These are phyloP conservation scores for Aotearoamyces nothofagi DNA, from an alignment of 2,329 filamentous ascomycete species.

Conservation along the genomic window DNA sequence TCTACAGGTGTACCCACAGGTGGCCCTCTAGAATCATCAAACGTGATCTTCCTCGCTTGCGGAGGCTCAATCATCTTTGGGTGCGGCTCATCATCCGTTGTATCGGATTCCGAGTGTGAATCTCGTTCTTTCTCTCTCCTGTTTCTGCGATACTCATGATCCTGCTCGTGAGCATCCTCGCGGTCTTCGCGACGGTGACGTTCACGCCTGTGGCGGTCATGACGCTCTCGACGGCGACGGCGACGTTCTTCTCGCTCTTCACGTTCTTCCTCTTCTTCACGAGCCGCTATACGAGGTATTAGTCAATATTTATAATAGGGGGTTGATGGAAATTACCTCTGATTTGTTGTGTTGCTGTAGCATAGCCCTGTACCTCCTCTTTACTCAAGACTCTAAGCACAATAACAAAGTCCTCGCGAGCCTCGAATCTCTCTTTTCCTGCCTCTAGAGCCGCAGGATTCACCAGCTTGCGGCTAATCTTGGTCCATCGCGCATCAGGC, in stretches of 20 bases:
- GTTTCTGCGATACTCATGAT: conserved; percentile 5
- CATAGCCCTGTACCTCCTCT: conserved; percentile 82
- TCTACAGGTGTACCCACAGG: conserved; percentile 4
- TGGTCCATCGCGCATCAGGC: conserved; percentile 76
- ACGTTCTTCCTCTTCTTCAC: conserved; percentile 16
- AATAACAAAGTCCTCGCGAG: conserved; percentile 86
- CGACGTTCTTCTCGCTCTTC: conserved; percentile 12
- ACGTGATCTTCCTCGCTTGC: conserved; percentile 5
- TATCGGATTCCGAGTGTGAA: conserved; percentile 11
- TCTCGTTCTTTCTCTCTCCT: conserved; percentile 2
- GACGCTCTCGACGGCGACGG: conserved; percentile 15
- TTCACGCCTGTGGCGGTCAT: conserved; percentile 18
- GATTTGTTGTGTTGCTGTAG: conserved; percentile 65
- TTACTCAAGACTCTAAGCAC: conserved; percentile 75
- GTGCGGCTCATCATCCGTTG: conserved; percentile 8
- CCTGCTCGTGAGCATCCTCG: conserved; percentile 4
- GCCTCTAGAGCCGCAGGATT: conserved; percentile 77
- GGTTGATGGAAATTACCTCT: conserved; percentile 39
- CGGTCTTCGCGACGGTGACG: conserved; percentile 10
- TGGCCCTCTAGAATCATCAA: conserved; percentile 8
- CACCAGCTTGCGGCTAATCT: conserved; percentile 76
- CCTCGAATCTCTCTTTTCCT: conserved; percentile 83
- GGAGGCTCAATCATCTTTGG: conserved; percentile 15
- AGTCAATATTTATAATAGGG: neutral
- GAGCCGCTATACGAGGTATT: conserved; percentile 4